Conservation (phyloP, 768 basidiomycete genomes). For the Kwoniella dejecticola region DNA sequence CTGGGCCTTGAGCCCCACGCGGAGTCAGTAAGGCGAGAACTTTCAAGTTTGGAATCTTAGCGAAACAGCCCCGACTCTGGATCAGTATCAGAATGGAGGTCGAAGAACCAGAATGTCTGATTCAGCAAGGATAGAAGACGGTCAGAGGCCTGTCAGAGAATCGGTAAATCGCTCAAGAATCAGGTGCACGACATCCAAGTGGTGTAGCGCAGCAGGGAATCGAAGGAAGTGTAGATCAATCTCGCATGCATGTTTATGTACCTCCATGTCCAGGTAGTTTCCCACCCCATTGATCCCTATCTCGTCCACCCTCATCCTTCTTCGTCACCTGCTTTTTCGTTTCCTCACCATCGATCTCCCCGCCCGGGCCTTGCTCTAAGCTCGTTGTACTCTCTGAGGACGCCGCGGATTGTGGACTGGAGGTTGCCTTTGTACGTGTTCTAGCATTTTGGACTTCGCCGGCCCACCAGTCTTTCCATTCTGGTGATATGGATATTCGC, state of each 20-base stretch:
- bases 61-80: no score
- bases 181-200: no score
- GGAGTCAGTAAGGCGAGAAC: no score
- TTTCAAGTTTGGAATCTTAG: no score
- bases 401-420: background rate
- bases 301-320: conserved; percentile 14
- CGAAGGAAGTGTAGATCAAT: background rate
- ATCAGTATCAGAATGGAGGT: no score
- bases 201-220: no score
- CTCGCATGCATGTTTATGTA: conserved; percentile 26
- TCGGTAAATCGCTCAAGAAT: no score
- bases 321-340: conserved; percentile 10
- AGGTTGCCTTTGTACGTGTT: background rate
- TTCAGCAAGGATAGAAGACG: no score
- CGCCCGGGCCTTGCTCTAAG: conserved; percentile 1
- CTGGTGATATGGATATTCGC: conserved; percentile 37
- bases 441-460: conserved; percentile 15
- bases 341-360: background rate
- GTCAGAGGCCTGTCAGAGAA: no score
- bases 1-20: no score
- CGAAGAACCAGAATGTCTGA: no score
- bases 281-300: conserved; percentile 37
- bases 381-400: background rate
- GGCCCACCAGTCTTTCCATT: conserved; percentile 52
- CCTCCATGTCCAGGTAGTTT: conserved; percentile 43